Conservation (phyloP, 305 asterid species). For the Striga hermonthica region DNA sequence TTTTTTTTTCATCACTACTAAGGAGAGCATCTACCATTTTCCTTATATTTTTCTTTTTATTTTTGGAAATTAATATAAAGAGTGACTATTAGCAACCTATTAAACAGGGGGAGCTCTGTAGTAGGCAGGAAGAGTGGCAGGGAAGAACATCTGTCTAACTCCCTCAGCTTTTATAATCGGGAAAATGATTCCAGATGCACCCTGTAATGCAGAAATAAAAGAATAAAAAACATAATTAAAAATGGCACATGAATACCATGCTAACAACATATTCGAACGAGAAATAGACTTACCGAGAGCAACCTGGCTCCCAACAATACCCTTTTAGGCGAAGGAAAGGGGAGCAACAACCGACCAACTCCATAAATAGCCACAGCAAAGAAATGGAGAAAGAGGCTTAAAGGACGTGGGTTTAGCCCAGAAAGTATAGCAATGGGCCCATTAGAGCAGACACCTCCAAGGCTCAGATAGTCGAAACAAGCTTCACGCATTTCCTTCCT, state of each 20-base stretch:
- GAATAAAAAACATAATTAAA: no score
- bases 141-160: slow-evolving; percentile 59
- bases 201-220: slow-evolving; percentile 26
- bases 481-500: slow-evolving; percentile 74
- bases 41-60: no score
- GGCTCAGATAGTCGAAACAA: slow-evolving; percentile 64
- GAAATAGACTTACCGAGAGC: slow-evolving; percentile 45
- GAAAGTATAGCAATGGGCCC: slow-evolving; percentile 67
- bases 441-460: slow-evolving; percentile 59
- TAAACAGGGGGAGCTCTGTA: slow-evolving; percentile 43
- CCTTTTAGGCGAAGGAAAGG: slow-evolving; percentile 58
- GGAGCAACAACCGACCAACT: slow-evolving; percentile 62
- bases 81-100: background rate
- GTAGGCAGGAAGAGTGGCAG: slow-evolving; percentile 51
- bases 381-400: slow-evolving; percentile 67
- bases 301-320: slow-evolving; percentile 58
- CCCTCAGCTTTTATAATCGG: slow-evolving; percentile 64
- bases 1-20: no score
- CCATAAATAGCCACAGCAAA: slow-evolving; percentile 71
- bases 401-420: slow-evolving; percentile 73
- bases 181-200: slow-evolving; percentile 53
- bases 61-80: no score
- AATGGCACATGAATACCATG: no score
- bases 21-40: no score
- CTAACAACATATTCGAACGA: slow-evolving; percentile 3